Percentiles rank a stretch among this genome's conserved stretches.
Conservation (phyloP, 2,329 filamentous ascomycete species). For the Fusarium coicis region DNA sequence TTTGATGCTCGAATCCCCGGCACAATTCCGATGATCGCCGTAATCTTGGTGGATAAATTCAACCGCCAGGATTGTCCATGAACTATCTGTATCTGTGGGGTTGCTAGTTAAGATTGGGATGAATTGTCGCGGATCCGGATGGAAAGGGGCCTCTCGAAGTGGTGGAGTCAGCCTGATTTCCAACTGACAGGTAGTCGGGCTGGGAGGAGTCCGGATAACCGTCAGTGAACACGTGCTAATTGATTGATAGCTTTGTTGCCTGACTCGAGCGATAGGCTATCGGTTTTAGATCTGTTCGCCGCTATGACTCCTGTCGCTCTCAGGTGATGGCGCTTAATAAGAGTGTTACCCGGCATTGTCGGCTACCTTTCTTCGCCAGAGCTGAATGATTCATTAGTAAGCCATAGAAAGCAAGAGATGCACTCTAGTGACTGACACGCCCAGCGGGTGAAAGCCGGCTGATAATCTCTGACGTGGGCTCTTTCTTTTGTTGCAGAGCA, state of each 20-base stretch:
- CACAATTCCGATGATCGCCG: neutral
- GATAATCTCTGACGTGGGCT: neutral
- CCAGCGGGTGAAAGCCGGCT: too few species aligned
- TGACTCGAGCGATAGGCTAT: neutral
- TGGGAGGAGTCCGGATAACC: neutral
- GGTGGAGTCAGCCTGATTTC: neutral
- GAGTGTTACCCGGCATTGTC: neutral
- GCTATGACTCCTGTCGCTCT: neutral
- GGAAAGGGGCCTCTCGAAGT: neutral
- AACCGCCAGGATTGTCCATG: neutral
- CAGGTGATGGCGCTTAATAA: neutral
- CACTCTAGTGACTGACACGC: too few species aligned
- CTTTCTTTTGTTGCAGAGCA: neutral
- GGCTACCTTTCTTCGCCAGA: neutral
- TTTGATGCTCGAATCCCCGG: neutral
- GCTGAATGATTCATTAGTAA: fast-evolving
- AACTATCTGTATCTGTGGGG: neutral
- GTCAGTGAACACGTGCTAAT: neutral
- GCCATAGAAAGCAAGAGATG: neutral
- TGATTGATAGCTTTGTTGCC: neutral
- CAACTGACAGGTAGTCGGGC: neutral
- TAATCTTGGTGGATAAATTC: neutral
- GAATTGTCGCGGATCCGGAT: neutral
- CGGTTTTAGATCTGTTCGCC: neutral
- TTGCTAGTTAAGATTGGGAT: neutral